These are phyloP conservation scores for Klebsormidium nitens DNA, from an alignment of 139 green algal genomes.

Conservation along the genomic window DNA sequence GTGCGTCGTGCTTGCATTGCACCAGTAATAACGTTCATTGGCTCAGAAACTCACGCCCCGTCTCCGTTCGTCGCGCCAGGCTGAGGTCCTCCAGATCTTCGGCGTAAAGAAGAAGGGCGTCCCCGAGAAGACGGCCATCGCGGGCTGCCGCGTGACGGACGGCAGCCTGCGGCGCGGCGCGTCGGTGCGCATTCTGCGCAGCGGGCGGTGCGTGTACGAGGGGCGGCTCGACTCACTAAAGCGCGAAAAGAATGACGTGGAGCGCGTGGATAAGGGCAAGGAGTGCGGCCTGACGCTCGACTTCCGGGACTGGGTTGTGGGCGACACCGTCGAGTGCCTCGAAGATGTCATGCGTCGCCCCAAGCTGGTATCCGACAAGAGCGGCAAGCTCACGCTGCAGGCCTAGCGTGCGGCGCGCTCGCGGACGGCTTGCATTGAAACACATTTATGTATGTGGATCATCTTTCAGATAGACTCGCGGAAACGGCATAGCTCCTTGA, in stretches of 20 bases:
- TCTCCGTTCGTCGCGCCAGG: too few relatives aligned
- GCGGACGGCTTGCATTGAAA: too few relatives aligned
- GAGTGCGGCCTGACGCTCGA: slow-evolving; percentile 31
- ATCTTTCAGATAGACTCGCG: too few relatives aligned
- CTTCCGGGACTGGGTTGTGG: slow-evolving; percentile 18
- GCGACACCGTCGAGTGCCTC: slow-evolving; percentile 25
- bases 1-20: too few relatives aligned
- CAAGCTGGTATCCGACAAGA: too few relatives aligned
- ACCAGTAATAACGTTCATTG: too few relatives aligned
- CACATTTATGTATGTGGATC: too few relatives aligned
- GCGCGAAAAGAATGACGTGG: slow-evolving; percentile 30
- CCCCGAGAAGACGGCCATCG: slow-evolving; percentile 1
- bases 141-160: slow-evolving; percentile 20
- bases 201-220: slow-evolving; percentile 15
- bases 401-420: too few relatives aligned
- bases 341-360: slow-evolving; percentile 14
- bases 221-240: slow-evolving; percentile 9
- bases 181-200: slow-evolving; percentile 10
- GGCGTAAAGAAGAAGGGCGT: slow-evolving; percentile 23
- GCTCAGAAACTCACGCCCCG: too few relatives aligned
- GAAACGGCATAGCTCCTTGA: too few relatives aligned
- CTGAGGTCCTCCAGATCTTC: slow-evolving; percentile 34
- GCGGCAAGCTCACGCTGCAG: too few relatives aligned
- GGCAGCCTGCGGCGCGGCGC: slow-evolving; percentile 10
- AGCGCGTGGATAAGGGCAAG: slow-evolving; percentile 7